Percentiles rank a stretch among this genome's conserved stretches.
Conservation (phyloP, 208 protist genomes). For the Trypanosoma brucei region DNA sequence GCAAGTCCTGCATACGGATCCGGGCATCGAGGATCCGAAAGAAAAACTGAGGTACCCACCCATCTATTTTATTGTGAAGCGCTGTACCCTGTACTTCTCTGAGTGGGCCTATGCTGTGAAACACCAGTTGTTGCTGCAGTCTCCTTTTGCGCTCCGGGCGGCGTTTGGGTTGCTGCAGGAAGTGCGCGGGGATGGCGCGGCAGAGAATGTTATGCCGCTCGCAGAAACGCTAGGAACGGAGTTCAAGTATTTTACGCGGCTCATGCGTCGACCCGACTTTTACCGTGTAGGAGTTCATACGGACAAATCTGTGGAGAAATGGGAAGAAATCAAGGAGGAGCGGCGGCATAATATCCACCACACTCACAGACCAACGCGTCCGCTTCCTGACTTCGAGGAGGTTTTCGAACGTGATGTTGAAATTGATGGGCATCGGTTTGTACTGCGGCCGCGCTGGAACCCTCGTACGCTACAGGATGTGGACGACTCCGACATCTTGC, state of each 20-base stretch:
- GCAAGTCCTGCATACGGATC: slow-evolving; percentile 72
- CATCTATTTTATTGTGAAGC: slow-evolving; percentile 87
- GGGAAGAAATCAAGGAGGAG: slow-evolving; percentile 54
- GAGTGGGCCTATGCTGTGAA: slow-evolving; percentile 90
- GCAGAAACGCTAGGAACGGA: slow-evolving; percentile 67
- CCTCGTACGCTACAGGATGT: slow-evolving; percentile 80
- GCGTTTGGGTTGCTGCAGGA: slow-evolving; percentile 67
- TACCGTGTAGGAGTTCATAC: slow-evolving; percentile 74
- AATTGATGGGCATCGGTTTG: slow-evolving; percentile 76
- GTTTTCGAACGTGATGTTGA: slow-evolving; percentile 84
- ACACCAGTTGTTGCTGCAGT: slow-evolving; percentile 86
- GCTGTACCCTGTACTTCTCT: slow-evolving; percentile 66
- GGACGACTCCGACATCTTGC: slow-evolving; percentile 27
- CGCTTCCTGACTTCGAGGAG: slow-evolving; percentile 70
- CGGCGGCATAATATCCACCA: slow-evolving; percentile 62
- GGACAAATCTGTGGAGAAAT: slow-evolving; percentile 56
- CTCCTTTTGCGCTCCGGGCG: slow-evolving; percentile 79
- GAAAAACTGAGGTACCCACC: slow-evolving; percentile 68
- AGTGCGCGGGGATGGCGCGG: slow-evolving; percentile 75
- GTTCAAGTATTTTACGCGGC: slow-evolving; percentile 63
- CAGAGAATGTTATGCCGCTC: slow-evolving; percentile 54
- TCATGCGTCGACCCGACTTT: slow-evolving; percentile 78
- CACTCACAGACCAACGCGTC: slow-evolving; percentile 44
- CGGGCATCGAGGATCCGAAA: slow-evolving; percentile 70
- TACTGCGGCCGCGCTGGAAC: slow-evolving; percentile 75